phyloP scores from a whole-genome alignment of 106 monocot genomes.

The Acorus calamus region DNA sequence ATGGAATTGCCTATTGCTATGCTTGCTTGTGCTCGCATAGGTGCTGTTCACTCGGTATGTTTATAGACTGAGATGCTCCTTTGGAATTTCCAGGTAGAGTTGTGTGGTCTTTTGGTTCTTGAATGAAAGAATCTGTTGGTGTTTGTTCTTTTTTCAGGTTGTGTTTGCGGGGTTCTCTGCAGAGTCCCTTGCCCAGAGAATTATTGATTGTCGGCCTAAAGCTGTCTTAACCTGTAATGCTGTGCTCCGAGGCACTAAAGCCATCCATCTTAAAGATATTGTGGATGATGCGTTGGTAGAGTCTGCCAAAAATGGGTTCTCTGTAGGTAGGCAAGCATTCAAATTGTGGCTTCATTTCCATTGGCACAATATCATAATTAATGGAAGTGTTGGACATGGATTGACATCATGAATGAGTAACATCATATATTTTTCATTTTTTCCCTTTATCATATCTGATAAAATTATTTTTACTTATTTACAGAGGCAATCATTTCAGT shows the following conservation, averaged over 20 bases:
- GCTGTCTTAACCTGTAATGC: slow-evolving; percentile 92
- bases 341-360: no score
- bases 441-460: no score
- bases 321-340: slow-evolving; percentile 45
- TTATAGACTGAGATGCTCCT: background rate
- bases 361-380: no score
- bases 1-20: slow-evolving; percentile 74
- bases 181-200: slow-evolving; percentile 87
- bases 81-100: background rate
- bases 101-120: background rate
- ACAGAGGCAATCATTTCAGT: no score
- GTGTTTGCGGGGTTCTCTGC: slow-evolving; percentile 99
- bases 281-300: slow-evolving; percentile 63
- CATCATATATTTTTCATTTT: no score
- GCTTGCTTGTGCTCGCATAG: slow-evolving; percentile 17
- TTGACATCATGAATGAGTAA: no score
- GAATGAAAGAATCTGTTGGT: background rate
- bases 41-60: slow-evolving; percentile 90
- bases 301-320: slow-evolving; percentile 37
- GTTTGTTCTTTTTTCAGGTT: slow-evolving; percentile 42
- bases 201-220: slow-evolving; percentile 92
- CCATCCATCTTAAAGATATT: slow-evolving; percentile 76
- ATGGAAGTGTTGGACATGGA: no score
- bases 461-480: no score
- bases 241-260: slow-evolving; percentile 72